Evolutionary conservation across 1,284 basidiomycete genomes (phyloP).

Genomic region (Ganoderma multipileum): DNA sequence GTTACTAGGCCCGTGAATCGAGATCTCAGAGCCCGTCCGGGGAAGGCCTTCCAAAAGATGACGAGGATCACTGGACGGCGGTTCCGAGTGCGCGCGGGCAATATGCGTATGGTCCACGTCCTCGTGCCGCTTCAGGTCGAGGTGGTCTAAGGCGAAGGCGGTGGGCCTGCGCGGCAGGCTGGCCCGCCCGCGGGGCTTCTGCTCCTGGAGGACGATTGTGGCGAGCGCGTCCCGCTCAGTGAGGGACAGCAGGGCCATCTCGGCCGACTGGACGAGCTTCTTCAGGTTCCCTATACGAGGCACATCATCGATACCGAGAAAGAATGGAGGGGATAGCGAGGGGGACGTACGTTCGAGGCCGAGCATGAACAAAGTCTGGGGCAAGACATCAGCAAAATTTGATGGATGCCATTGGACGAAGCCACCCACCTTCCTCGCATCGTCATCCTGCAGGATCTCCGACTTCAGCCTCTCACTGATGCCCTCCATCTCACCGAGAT

Average conservation of each 20-base stretch:
- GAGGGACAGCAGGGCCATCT: conserved; percentile 47
- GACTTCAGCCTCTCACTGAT: conserved; percentile 48
- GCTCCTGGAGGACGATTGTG: conserved; percentile 11
- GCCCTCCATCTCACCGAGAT: conserved; percentile 49
- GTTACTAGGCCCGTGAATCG: background rate
- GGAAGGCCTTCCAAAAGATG: background rate
- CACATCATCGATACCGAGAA: background rate
- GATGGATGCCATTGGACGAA: no score
- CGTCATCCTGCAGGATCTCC: conserved; percentile 57
- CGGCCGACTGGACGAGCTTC: conserved; percentile 50
- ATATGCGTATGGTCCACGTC: background rate
- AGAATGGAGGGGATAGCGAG: background rate
- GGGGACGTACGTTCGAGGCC: conserved; percentile 57
- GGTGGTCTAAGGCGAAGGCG: background rate
- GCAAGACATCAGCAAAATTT: background rate
- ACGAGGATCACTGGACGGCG: background rate
- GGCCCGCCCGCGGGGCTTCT: background rate
- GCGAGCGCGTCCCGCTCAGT: conserved; percentile 44
- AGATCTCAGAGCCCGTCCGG: background rate
- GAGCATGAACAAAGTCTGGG: conserved; percentile 56
- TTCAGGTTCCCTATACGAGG: conserved; percentile 44
- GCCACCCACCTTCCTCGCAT: conserved; percentile 52
- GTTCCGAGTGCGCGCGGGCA: background rate
- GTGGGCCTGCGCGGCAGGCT: background rate
- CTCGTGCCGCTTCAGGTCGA: background rate